Evolutionary conservation across 108 stramenopile genomes (phyloP), one percentile per base, ranked within the genome.

Genomic region (Nitzschia inconspicua): DNA sequence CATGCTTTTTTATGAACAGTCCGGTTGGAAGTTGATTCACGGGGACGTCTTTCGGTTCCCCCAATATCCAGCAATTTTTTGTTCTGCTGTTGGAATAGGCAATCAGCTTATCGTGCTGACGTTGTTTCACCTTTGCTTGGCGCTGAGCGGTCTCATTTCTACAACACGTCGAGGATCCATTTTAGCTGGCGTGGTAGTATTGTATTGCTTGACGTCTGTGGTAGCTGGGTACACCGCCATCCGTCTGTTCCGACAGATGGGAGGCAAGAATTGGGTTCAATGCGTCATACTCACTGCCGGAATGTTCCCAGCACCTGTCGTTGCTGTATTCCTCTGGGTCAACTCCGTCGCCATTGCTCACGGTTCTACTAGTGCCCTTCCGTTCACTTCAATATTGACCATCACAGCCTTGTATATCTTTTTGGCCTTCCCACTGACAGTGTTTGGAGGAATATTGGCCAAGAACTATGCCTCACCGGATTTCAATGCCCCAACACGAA

Each of bases 11-110:
- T 47, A 20, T 37, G 19, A 11, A 32, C 47, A 89, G 79, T 91
- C 94, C 4, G 97, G 97, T 23, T 99, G 98, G 98, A 99, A 99
- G 63, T 82, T 97, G 9, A 89, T 99, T 61, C 95, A 97, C 61
- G 97, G 95, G 0, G 97, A 98, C 58, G 98, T 98, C 20, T 99
- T 99, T 65, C 95, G 97, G 25, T 84, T 87, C 60, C 97, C 97
- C 13, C 53, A 85, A 44, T 70, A 79, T 50, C 76, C 85, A 0
- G 85, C 66, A 29, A 29, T 97, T 24, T 95, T 98, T 53, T 80
- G 87, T 43, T 92, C 95, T 1, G 63, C 95, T 1, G 78, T 96
- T 27, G 98, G 98, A 22, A 82, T 94, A 10, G 98, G 98, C 49
- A 87, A 80, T 8, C 88, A 93, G 46, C 84, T 99, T 7, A 79